These are phyloP conservation scores for Cyamopsis tetragonoloba DNA, from an alignment of 306 rosid species.

Conservation along the genomic window DNA sequence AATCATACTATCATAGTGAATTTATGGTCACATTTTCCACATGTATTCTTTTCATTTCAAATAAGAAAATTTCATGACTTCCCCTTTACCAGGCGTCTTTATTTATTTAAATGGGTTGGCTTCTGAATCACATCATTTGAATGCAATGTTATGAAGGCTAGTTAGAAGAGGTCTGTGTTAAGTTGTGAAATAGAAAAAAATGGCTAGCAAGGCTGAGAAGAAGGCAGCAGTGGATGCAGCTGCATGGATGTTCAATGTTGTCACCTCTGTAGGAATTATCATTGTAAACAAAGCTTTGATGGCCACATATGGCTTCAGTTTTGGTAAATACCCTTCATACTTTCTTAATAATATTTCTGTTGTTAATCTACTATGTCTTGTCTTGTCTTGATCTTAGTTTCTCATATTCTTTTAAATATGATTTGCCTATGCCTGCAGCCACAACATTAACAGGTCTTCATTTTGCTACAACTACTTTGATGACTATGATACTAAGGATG, in stretches of 20 bases:
- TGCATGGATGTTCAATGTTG: conserved; percentile 91
- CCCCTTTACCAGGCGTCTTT: conserved; percentile 19
- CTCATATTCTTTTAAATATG: conserved; percentile 9
- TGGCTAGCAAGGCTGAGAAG: conserved; percentile 65
- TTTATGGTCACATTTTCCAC: background rate
- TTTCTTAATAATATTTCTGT: background rate
- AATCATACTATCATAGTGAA: background rate
- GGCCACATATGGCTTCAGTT: conserved; percentile 85
- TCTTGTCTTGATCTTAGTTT: background rate
- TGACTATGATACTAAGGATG: conserved; percentile 65
- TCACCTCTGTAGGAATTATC: conserved; percentile 86
- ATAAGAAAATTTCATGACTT: conserved; percentile 6
- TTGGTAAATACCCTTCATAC: conserved; percentile 45
- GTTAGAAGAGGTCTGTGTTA: conserved; percentile 22
- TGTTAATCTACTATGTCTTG: conserved; percentile 17
- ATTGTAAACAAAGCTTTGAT: conserved; percentile 86
- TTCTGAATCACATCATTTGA: conserved; percentile 12
- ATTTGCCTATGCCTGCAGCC: conserved; percentile 55
- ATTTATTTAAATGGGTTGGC: conserved; percentile 19
- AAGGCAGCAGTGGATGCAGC: conserved; percentile 77
- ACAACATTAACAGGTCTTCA: conserved; percentile 88
- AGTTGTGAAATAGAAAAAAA: conserved; percentile 19
- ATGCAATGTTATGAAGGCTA: conserved; percentile 28
- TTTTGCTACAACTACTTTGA: conserved; percentile 67
- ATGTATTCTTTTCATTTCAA: background rate